phyloP scores from a whole-genome alignment of 768 basidiomycete species.

The Neoboletus magnificus region DNA sequence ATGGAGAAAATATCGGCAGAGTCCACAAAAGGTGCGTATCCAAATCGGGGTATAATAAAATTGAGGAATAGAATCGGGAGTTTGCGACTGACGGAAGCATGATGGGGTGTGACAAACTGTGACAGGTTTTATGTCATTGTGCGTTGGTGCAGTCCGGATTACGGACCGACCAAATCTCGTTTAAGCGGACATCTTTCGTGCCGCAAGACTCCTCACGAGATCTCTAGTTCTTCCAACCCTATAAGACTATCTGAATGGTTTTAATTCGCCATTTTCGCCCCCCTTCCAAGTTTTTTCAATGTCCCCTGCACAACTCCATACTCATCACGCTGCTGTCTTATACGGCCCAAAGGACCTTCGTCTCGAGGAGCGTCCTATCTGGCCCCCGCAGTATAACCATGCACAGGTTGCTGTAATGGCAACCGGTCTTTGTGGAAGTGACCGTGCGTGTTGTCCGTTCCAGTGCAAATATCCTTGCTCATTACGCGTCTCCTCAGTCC shows the following conservation, averaged over 20 bases:
- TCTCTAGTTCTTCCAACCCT: slow-evolving; percentile 29
- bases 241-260: slow-evolving; percentile 31
- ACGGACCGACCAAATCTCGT: slow-evolving; percentile 32
- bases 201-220: slow-evolving; percentile 35
- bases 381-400: slow-evolving; percentile 67
- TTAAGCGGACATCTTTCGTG: slow-evolving; percentile 27
- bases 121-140: slow-evolving; percentile 30
- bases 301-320: slow-evolving; percentile 48
- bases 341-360: slow-evolving; percentile 82
- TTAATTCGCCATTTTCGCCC: slow-evolving; percentile 23
- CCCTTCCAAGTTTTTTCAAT: slow-evolving; percentile 24
- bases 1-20: slow-evolving; percentile 11
- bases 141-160: slow-evolving; percentile 23
- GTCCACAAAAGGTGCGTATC: slow-evolving; percentile 9
- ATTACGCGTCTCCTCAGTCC: slow-evolving; percentile 48
- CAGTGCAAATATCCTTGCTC: slow-evolving; percentile 1
- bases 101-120: slow-evolving; percentile 18
- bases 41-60: slow-evolving; percentile 25
- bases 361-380: slow-evolving; percentile 67
- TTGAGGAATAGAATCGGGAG: slow-evolving; percentile 24
- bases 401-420: slow-evolving; percentile 77
- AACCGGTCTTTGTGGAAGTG: slow-evolving; percentile 91
- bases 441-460: slow-evolving; percentile 46
- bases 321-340: slow-evolving; percentile 75
- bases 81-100: slow-evolving; percentile 20